Evolutionary conservation across 176 grass and related monocot genomes (phyloP).

Genomic region (Tillandsia fasciculata): DNA sequence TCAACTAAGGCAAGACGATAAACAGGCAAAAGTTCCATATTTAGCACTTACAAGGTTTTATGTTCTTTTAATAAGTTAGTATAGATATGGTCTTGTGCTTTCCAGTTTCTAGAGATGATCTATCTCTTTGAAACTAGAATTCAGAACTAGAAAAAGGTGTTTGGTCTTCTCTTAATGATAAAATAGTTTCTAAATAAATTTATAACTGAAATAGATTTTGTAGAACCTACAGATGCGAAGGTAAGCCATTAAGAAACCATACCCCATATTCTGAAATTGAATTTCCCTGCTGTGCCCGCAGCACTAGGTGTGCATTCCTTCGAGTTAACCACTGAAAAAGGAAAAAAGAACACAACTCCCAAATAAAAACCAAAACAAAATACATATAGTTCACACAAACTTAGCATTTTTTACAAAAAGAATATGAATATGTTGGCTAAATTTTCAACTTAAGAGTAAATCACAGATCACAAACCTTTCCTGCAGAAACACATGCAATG

Average conservation of each 20-base stretch:
- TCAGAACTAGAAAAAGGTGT: too few species aligned
- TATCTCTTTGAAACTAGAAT: too few species aligned
- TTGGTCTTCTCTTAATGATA: too few species aligned
- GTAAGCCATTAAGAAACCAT: conserved; percentile 20
- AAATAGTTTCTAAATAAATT: too few species aligned
- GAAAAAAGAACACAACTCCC: conserved; percentile 3
- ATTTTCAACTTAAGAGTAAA: background rate
- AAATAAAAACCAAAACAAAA: background rate
- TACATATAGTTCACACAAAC: background rate
- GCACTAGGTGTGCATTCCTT: conserved; percentile 56
- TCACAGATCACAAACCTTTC: conserved; percentile 51
- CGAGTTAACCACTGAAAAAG: conserved; percentile 70
- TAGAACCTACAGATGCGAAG: too few species aligned
- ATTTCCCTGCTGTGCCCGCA: conserved; percentile 84
- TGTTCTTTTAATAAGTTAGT: too few species aligned
- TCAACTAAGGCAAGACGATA: too few species aligned
- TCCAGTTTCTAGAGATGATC: too few species aligned
- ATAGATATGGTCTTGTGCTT: background rate
- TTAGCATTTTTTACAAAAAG: background rate
- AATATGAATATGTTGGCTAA: background rate
- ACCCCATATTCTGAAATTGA: conserved; percentile 97
- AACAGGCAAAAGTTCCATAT: too few species aligned
- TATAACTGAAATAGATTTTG: too few species aligned
- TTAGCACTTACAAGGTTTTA: too few species aligned
- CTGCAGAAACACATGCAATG: conserved; percentile 80